phyloP scores from a whole-genome alignment of 192 early-diverging fungal genomes.

The Umbelopsis isabellina region DNA sequence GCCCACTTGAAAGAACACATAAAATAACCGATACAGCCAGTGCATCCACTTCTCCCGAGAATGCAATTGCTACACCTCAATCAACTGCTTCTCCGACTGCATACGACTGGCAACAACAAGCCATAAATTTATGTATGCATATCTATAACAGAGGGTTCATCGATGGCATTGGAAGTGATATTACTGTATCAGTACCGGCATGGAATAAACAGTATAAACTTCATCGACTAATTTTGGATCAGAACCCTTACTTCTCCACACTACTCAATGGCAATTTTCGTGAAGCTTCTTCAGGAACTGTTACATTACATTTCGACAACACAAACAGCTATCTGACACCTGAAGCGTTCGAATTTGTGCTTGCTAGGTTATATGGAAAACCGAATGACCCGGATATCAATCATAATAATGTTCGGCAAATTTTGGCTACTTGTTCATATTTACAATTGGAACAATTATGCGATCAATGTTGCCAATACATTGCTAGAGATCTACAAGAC shows the following conservation, averaged over 20 bases:
- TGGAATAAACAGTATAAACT: slow-evolving; percentile 54
- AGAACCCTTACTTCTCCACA: slow-evolving; percentile 53
- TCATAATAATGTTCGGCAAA: slow-evolving; percentile 41
- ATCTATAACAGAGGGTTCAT: slow-evolving; percentile 50
- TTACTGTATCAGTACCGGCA: slow-evolving; percentile 41
- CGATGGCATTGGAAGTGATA: slow-evolving; percentile 53
- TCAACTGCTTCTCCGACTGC: not conserved
- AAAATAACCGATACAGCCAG: slow-evolving; percentile 20
- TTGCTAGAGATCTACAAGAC: slow-evolving; percentile 31
- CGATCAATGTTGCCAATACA: slow-evolving; percentile 42
- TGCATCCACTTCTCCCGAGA: slow-evolving; percentile 5
- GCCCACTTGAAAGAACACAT: not conserved
- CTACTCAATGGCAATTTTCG: slow-evolving; percentile 52
- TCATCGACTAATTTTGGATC: slow-evolving; percentile 56
- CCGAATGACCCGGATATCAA: slow-evolving; percentile 44
- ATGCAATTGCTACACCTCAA: not conserved
- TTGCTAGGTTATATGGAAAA: slow-evolving; percentile 54
- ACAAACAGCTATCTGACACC: slow-evolving; percentile 45
- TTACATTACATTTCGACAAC: slow-evolving; percentile 54
- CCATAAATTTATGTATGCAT: slow-evolving; percentile 41
- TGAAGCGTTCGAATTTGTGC: slow-evolving; percentile 56
- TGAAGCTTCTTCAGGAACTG: slow-evolving; percentile 33
- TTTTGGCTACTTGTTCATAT: slow-evolving; percentile 52
- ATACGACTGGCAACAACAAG: slow-evolving; percentile 36
- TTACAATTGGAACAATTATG: slow-evolving; percentile 51